Base-by-base conservation (phyloP, 805 yeast genomes). In the Jamesozyma piceae region DNA sequence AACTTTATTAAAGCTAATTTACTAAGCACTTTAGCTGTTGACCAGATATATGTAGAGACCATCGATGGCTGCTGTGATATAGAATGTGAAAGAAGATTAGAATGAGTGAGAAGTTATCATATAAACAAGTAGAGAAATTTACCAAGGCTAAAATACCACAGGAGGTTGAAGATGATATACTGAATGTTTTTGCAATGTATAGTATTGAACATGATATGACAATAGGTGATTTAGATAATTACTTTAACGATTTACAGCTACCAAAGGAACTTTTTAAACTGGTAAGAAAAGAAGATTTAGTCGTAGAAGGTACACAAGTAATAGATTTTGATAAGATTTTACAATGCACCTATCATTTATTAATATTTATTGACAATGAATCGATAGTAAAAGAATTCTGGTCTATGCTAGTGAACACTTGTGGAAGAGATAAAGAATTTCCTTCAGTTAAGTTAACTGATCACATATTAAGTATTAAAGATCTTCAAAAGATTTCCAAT, bases 271-370 rank as follows among this genome's bases (percentile, higher is more conserved):
- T 58, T 38, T 55, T 41, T 11, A 46, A 47, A 42, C 60, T 62
- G 34, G 49, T 68, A 11, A 48, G 57, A 3, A 38, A 43, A 1
- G 51, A 52, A 0, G 62, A 65, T 10, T 46, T 71, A 20, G 48
- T 60, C 1, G 48, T 72, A 10, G 70, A 64, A 15, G 72, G 68
- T 0, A 68, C 74, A 0, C 51, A 66, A 29, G 54, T 74, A 3
- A 64, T 75, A 11, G 78, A 73, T 50, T 72, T 74, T 46, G 77
- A 72, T 36, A 67, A 65, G 43, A 56, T 71, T 32, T 42, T 74
- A 28, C 54, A 58, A 32, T 55, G 54, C 37, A 71, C 74, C 2
- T 69, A 65, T 34, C 65, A 71, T 24, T 49, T 73, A 37, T 43
- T 73, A 32, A 55, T 66, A 11, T 60, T 71, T 37, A 57, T 67